Conservation (phyloP, 2,329 filamentous ascomycete genomes). For the Fonsecaea multimorphosa region DNA sequence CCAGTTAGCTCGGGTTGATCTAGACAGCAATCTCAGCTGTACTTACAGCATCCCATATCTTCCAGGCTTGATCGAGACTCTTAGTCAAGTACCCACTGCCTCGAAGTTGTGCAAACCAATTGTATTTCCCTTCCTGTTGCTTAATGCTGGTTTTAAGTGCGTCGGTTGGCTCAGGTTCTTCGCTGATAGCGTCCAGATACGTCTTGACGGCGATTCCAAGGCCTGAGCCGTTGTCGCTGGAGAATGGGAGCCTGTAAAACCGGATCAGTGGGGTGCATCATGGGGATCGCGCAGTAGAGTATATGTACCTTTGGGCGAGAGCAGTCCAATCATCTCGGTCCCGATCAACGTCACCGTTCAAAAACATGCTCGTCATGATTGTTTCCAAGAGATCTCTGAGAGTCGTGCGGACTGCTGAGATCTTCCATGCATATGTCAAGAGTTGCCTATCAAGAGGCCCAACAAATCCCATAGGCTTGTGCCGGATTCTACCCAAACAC, state of each 20-base stretch:
- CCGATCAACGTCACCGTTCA: constrained; percentile 78
- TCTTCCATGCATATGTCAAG: constrained; percentile 82
- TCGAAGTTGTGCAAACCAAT: constrained; percentile 37
- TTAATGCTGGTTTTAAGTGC: constrained; percentile 36
- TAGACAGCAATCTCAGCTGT: constrained; percentile 1
- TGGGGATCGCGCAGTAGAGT: neutral
- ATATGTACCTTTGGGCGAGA: constrained; percentile 72
- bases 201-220: constrained; percentile 57
- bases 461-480: constrained; percentile 87
- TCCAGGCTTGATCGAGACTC: constrained; percentile 66
- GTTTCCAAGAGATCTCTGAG: constrained; percentile 86
- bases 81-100: constrained; percentile 49
- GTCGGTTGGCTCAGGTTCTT: constrained; percentile 32
- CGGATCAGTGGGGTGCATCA: constrained; percentile 31
- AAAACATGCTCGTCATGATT: constrained; percentile 77
- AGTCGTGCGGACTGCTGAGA: constrained; percentile 76
- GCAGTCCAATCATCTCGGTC: constrained; percentile 70
- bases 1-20: constrained; percentile 20
- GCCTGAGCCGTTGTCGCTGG: constrained; percentile 54
- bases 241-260: constrained; percentile 49
- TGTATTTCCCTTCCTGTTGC: constrained; percentile 36
- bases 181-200: constrained; percentile 51
- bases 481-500: constrained; percentile 79
- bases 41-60: constrained; percentile 69
- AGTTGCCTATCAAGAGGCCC: constrained; percentile 91